Conservation (phyloP, 2,329 filamentous ascomycete species). For the Fusarium verticillioides region DNA sequence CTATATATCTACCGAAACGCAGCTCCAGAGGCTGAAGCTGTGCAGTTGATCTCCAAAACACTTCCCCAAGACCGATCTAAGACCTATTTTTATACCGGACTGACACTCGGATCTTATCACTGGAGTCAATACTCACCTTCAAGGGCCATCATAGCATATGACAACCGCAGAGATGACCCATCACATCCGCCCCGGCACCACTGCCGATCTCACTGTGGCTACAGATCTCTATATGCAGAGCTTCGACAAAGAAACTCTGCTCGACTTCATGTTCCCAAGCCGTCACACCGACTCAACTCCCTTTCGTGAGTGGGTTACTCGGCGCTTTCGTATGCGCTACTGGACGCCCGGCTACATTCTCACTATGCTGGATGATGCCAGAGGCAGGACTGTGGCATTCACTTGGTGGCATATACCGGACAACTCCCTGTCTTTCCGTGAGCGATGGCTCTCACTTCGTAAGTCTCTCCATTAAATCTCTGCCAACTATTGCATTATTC, state of each 20-base stretch:
- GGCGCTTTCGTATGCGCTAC: conserved; percentile 47
- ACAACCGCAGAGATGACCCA: conserved; percentile 24
- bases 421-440: conserved; percentile 40
- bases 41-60: not conserved
- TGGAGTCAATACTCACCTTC: not conserved
- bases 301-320: conserved; percentile 35
- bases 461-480: conserved; percentile 23
- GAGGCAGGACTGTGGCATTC: conserved; percentile 44
- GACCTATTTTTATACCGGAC: not conserved
- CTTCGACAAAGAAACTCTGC: conserved; percentile 46
- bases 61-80: not conserved
- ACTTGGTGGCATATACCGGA: conserved; percentile 50
- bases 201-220: conserved; percentile 45
- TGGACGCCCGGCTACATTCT: conserved; percentile 50
- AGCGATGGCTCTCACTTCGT: conserved; percentile 49
- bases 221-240: conserved; percentile 45
- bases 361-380: conserved; percentile 40
- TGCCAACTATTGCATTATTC: not conserved
- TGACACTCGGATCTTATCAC: not conserved
- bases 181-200: conserved; percentile 47
- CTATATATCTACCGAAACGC: not conserved
- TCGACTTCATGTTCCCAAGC: conserved; percentile 49
- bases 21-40: not conserved
- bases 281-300: conserved; percentile 36
- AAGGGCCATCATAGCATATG: conserved; percentile 13